phyloP scores from a whole-genome alignment of 2,329 filamentous ascomycete species.

The Sporothrix curviconia region DNA sequence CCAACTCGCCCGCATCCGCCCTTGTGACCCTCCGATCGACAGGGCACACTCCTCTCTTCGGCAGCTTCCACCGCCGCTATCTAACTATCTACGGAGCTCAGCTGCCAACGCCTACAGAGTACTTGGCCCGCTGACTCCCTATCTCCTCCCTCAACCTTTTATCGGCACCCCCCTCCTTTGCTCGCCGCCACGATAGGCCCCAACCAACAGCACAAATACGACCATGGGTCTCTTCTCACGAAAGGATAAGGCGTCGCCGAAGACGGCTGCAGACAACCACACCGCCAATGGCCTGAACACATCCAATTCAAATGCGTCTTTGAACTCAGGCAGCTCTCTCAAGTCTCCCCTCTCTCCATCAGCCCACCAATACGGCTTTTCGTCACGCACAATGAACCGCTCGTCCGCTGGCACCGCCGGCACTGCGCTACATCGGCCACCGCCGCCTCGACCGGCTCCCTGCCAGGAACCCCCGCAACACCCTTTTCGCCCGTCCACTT shows the following conservation, averaged over 20 bases:
- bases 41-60: conserved; percentile 5
- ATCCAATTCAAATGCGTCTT: conserved; percentile 43
- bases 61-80: conserved; percentile 6
- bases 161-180: conserved; percentile 9
- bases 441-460: conserved; percentile 14
- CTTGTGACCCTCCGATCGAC: conserved; percentile 8
- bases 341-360: conserved; percentile 29
- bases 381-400: conserved; percentile 39
- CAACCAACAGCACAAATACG: not conserved
- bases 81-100: not conserved
- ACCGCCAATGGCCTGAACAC: conserved; percentile 31
- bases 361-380: conserved; percentile 28
- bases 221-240: conserved; percentile 52
- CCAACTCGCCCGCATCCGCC: not conserved
- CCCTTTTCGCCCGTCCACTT: conserved; percentile 50
- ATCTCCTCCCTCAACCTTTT: conserved; percentile 7
- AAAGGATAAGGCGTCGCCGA: conserved; percentile 45
- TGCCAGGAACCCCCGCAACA: conserved; percentile 42
- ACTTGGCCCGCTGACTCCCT: conserved; percentile 6
- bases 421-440: conserved; percentile 16
- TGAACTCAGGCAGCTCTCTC: conserved; percentile 45
- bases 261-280: conserved; percentile 22
- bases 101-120: not conserved
- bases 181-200: not conserved
- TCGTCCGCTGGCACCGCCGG: conserved; percentile 42